phyloP scores from a whole-genome alignment of 768 basidiomycete species.

The Lentinula raphanica region DNA sequence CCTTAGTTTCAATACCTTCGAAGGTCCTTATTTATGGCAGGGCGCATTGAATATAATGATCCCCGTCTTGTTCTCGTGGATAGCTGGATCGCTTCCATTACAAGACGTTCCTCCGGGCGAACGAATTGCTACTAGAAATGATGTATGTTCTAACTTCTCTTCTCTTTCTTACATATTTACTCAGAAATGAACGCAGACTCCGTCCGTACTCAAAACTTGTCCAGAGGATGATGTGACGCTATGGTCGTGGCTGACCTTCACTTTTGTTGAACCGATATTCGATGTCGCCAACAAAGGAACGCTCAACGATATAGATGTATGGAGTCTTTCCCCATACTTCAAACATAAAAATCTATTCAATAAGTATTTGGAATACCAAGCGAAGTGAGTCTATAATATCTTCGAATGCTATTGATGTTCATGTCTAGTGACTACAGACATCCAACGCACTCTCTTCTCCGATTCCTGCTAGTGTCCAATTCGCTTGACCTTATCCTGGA shows the following conservation, averaged over 20 bases:
- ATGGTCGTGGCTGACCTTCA: slow-evolving; percentile 63
- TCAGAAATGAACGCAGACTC: slow-evolving; percentile 34
- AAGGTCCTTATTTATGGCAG: slow-evolving; percentile 8
- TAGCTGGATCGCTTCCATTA: slow-evolving; percentile 56
- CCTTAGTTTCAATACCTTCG: slow-evolving; percentile 19
- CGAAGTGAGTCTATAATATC: slow-evolving; percentile 23
- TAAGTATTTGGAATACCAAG: slow-evolving; percentile 53
- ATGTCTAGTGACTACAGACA: slow-evolving; percentile 27
- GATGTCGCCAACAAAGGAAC: slow-evolving; percentile 45
- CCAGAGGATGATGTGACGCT: slow-evolving; percentile 63
- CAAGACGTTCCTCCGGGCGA: slow-evolving; percentile 36
- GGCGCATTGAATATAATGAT: slow-evolving; percentile 22
- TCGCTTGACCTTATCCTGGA: slow-evolving; percentile 65
- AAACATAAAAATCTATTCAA: slow-evolving; percentile 61
- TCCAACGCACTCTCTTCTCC: slow-evolving; percentile 51
- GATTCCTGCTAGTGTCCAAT: slow-evolving; percentile 61
- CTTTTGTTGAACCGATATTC: slow-evolving; percentile 61
- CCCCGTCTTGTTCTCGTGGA: slow-evolving; percentile 36
- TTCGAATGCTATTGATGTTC: neutral
- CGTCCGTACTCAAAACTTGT: slow-evolving; percentile 43
- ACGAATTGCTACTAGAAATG: slow-evolving; percentile 43
- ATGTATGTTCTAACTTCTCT: slow-evolving; percentile 32
- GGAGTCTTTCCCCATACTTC: slow-evolving; percentile 64
- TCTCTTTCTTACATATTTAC: neutral
- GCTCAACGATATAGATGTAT: slow-evolving; percentile 48